Conservation (phyloP, 768 basidiomycete species). For the Termitomyces sp. region DNA sequence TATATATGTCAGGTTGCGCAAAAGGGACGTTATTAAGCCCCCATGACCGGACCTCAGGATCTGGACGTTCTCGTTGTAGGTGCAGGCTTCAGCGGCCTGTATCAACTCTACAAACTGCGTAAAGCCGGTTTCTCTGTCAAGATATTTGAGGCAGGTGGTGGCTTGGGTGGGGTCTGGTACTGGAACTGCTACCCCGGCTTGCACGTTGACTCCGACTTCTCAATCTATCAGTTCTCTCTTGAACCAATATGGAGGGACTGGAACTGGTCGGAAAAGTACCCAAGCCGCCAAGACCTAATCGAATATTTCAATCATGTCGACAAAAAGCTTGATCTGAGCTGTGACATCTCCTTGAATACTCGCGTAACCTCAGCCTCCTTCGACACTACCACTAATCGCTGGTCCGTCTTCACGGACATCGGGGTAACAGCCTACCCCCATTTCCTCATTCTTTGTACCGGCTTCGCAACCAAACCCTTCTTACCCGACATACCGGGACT, state of each 20-base stretch:
- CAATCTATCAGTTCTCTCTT: conserved; percentile 19
- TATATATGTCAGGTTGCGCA: neutral
- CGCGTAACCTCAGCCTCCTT: conserved; percentile 18
- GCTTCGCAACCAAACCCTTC: conserved; percentile 19
- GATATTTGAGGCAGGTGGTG: conserved; percentile 16
- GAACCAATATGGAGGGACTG: conserved; percentile 23
- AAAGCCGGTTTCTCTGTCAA: conserved; percentile 16
- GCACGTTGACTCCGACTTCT: conserved; percentile 21
- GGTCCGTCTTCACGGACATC: conserved; percentile 17
- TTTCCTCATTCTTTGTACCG: conserved; percentile 20
- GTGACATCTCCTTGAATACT: conserved; percentile 19
- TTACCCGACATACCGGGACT: conserved; percentile 18
- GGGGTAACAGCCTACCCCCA: conserved; percentile 14
- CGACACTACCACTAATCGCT: conserved; percentile 14
- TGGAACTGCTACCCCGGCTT: conserved; percentile 24
- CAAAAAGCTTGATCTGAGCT: conserved; percentile 19
- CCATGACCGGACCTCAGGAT: conserved; percentile 1
- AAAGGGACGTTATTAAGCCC: neutral
- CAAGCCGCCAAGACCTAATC: conserved; percentile 15
- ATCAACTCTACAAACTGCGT: conserved; percentile 15
- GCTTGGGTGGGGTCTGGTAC: conserved; percentile 22
- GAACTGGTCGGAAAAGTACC: conserved; percentile 15
- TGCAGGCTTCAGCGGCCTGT: conserved; percentile 20
- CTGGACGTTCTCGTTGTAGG: conserved; percentile 22
- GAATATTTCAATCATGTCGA: conserved; percentile 20